Conservation (phyloP, 768 basidiomycete genomes). For the Harrya chromipes region DNA sequence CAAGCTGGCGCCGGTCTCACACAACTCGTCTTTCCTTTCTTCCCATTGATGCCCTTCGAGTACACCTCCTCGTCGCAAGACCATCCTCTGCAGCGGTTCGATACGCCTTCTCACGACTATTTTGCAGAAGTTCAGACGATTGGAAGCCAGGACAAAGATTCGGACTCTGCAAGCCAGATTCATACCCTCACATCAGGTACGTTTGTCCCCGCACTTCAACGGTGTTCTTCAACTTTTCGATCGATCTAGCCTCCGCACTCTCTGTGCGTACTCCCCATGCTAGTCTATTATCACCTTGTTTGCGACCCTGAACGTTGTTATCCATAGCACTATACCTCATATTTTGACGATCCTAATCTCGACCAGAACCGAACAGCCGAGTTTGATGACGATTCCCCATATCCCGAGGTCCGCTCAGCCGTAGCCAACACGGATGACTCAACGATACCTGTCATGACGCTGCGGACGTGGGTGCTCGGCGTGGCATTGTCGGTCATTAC, state of each 20-base stretch:
- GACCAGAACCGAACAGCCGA: slow-evolving; percentile 10
- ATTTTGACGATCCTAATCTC: slow-evolving; percentile 28
- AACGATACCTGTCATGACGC: slow-evolving; percentile 54
- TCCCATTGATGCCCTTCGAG: slow-evolving; percentile 21
- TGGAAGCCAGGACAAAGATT: slow-evolving; percentile 24
- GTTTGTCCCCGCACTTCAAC: neutral
- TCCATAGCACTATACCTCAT: slow-evolving; percentile 4
- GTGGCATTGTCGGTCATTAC: slow-evolving; percentile 64
- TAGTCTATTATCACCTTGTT: neutral
- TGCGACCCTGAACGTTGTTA: neutral
- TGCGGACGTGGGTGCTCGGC: slow-evolving; percentile 74
- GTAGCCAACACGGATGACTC: slow-evolving; percentile 73
- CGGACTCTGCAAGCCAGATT: slow-evolving; percentile 9
- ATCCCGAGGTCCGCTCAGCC: slow-evolving; percentile 68
- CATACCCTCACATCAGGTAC: slow-evolving; percentile 18
- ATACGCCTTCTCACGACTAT: slow-evolving; percentile 3
- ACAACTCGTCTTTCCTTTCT: neutral
- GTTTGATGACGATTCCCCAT: slow-evolving; percentile 62
- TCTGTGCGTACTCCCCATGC: slow-evolving; percentile 15
- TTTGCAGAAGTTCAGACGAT: slow-evolving; percentile 12
- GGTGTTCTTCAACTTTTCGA: neutral
- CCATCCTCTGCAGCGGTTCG: slow-evolving; percentile 14
- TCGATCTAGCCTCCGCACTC: slow-evolving; percentile 14
- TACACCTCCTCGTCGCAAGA: slow-evolving; percentile 10
- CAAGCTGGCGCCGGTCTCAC: slow-evolving; percentile 7